Conservation (phyloP, 495 filamentous ascomycete genomes). For the Bacidia rubella region DNA sequence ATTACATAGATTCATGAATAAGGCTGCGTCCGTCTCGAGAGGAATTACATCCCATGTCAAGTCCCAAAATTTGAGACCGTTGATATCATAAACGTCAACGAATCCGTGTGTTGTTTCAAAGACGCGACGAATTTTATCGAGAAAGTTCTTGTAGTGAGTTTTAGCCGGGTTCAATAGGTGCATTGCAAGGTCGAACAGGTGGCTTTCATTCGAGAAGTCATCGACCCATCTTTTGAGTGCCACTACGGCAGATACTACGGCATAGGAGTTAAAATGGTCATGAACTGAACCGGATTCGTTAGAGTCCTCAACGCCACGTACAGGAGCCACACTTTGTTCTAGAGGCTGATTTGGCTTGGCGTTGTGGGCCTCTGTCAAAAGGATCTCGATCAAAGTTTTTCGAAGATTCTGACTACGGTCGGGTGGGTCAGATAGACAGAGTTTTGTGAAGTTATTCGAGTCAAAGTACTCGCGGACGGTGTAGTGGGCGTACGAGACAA, state of each 20-base stretch:
- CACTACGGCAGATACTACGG: neutral
- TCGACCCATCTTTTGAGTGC: neutral
- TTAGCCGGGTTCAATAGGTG: constrained; percentile 4
- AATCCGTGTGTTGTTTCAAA: neutral
- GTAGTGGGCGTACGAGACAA: constrained; percentile 19
- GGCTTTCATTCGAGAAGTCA: neutral
- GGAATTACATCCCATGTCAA: neutral
- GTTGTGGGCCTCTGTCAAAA: constrained; percentile 1
- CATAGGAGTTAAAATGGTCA: neutral
- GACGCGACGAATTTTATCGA: neutral
- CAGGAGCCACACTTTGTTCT: too few species aligned
- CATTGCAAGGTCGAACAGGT: neutral
- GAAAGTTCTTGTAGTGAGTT: neutral
- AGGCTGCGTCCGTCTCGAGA: neutral
- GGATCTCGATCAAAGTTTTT: neutral
- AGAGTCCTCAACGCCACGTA: too few species aligned
- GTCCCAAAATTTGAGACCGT: neutral
- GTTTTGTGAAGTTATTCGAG: neutral
- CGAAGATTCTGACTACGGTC: neutral
- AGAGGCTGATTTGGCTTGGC: neutral
- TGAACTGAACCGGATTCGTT: neutral
- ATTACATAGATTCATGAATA: neutral
- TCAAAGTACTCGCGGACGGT: constrained; percentile 25
- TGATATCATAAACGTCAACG: too few species aligned
- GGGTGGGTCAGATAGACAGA: neutral